Conservation (phyloP, 2,329 filamentous ascomycete genomes). For the Xylaria sp. region DNA sequence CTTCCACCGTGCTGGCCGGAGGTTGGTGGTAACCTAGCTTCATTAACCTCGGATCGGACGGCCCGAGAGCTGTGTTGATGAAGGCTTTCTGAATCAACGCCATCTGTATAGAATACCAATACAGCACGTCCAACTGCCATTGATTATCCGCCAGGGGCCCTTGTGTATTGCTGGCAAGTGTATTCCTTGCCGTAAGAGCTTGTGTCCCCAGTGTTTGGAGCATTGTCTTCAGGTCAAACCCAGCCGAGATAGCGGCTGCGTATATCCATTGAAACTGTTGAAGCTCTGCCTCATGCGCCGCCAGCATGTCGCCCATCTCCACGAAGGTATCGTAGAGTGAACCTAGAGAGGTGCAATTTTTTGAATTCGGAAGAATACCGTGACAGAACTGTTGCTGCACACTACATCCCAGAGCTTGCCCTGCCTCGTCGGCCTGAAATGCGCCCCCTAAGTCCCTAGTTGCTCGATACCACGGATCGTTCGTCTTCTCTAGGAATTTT, state of each 20-base stretch:
- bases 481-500: not conserved
- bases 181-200: not conserved
- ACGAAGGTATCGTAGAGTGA: not conserved
- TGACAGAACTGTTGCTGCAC: not conserved
- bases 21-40: not conserved
- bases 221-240: not conserved
- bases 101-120: not conserved
- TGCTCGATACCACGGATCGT: not conserved
- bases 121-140: not conserved
- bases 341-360: not conserved
- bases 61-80: not conserved
- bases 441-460: not conserved
- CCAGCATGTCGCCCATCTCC: not conserved
- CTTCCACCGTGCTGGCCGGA: not conserved
- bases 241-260: not conserved
- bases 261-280: conserved; percentile 2
- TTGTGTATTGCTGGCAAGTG: not conserved
- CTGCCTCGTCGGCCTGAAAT: not conserved
- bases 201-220: not conserved
- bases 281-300: not conserved
- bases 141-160: not conserved
- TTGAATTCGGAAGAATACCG: not conserved
- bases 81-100: not conserved
- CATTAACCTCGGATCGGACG: not conserved
- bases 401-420: not conserved